A percentile compares a stretch with the other conserved stretches of the same genome.
Conservation (phyloP, 495 filamentous ascomycete genomes). For the Chaetomium tenue region DNA sequence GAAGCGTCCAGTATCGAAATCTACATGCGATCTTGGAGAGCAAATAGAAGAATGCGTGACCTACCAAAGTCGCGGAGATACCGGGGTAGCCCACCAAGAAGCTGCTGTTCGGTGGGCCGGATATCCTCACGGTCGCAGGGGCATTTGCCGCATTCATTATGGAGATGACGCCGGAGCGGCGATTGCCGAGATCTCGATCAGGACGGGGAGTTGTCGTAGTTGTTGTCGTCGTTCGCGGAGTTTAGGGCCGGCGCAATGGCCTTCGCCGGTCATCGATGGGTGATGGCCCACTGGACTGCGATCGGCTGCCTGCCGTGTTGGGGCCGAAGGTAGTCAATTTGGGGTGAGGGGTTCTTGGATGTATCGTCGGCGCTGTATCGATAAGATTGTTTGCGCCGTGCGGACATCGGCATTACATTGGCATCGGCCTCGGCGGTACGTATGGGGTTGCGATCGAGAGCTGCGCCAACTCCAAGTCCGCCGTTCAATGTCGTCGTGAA, state of each 20-base stretch:
- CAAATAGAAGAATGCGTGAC: constrained; percentile 31
- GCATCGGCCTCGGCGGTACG: constrained; percentile 16
- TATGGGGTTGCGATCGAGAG: constrained; percentile 3
- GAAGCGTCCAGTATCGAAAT: neutral
- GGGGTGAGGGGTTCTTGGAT: constrained; percentile 28
- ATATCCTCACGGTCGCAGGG: constrained; percentile 91
- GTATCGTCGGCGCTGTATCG: constrained; percentile 30
- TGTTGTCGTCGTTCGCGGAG: constrained; percentile 23
- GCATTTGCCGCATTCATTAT: constrained; percentile 34
- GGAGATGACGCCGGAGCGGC: constrained; percentile 28
- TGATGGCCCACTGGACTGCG: constrained; percentile 23
- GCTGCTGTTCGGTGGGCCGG: constrained; percentile 93
- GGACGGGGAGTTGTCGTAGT: constrained; percentile 2
- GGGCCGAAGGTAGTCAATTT: constrained; percentile 19
- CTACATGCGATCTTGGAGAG: constrained; percentile 13
- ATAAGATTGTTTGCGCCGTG: constrained; percentile 26
- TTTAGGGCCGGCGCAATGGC: constrained; percentile 21
- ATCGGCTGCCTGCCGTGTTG: constrained; percentile 23
- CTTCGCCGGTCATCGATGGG: constrained; percentile 32
- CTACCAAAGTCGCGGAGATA: constrained; percentile 94
- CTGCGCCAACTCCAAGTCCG: neutral
- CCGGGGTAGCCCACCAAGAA: constrained; percentile 96
- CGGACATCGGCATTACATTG: constrained; percentile 24
- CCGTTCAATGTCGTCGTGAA: constrained; percentile 10
- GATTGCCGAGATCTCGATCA: constrained; percentile 17